Conservation (phyloP, 75 land plant species). For the Picea sitchensis region DNA sequence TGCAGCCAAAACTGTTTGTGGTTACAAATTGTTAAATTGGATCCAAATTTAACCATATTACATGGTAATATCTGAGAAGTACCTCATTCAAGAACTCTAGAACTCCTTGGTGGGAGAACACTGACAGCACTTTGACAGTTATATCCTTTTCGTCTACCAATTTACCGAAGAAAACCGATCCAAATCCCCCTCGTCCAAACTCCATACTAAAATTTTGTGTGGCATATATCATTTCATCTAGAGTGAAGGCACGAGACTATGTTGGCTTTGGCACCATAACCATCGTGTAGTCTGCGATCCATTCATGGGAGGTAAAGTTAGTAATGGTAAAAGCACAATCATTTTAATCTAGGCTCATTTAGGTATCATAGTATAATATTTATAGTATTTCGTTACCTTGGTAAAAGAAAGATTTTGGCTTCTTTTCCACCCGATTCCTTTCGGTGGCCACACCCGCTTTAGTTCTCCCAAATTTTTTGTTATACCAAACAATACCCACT, state of each 20-base stretch:
- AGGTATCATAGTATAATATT: too few relatives aligned
- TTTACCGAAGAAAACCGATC: constrained; percentile 9
- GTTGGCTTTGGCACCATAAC: background rate
- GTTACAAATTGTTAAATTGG: too few relatives aligned
- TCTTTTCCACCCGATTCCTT: background rate
- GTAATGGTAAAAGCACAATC: background rate
- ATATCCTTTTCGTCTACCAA: constrained; percentile 23
- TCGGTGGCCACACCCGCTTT: background rate
- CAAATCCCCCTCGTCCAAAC: background rate
- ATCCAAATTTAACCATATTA: too few relatives aligned
- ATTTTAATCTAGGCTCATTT: background rate
- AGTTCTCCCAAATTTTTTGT: too few relatives aligned
- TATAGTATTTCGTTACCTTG: too few relatives aligned
- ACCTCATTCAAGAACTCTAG: constrained; percentile 38
- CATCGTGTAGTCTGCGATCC: too few relatives aligned
- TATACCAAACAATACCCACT: too few relatives aligned
- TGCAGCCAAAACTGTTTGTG: background rate
- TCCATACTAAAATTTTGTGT: background rate
- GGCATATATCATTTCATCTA: background rate
- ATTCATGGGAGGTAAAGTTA: too few relatives aligned
- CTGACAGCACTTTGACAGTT: constrained; percentile 29
- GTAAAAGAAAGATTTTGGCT: too few relatives aligned
- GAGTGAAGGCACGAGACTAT: background rate
- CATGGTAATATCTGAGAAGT: background rate
- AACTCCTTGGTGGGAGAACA: constrained; percentile 25